A percentile compares a stretch with the other conserved stretches of the same genome.
Evolutionary conservation across 805 yeast species (phyloP).

Genomic region (Zygoascus ofunaensis): DNA sequence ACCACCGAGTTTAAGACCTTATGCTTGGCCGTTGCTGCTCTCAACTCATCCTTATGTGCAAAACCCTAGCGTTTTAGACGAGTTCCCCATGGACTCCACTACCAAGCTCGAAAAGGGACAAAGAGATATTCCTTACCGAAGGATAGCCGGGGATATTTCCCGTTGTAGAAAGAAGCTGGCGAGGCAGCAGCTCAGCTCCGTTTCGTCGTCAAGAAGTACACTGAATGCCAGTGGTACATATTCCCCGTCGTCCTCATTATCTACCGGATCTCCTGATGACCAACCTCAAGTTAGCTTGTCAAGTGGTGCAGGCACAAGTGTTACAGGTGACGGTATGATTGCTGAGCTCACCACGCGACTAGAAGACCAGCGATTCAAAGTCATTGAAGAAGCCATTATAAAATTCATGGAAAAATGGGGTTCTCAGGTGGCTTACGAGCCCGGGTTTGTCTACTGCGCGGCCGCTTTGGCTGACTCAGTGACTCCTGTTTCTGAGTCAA

Average conservation of each 20-base stretch:
- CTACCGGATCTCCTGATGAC: conserved; percentile 1
- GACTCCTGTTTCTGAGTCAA: conserved; percentile 44
- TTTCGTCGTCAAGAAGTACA: conserved; percentile 5
- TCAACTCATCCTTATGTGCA: conserved; percentile 79
- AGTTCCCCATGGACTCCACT: conserved; percentile 23
- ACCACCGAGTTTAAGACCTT: conserved; percentile 70
- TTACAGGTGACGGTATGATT: not conserved
- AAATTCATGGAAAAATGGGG: conserved; percentile 76
- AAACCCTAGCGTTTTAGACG: conserved; percentile 65
- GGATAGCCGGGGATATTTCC: conserved; percentile 27
- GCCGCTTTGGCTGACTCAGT: conserved; percentile 83
- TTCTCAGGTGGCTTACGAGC: conserved; percentile 61
- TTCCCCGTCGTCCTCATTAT: conserved; percentile 3
- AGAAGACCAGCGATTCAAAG: conserved; percentile 15
- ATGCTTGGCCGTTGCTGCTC: conserved; percentile 77
- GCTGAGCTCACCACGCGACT: conserved; percentile 4
- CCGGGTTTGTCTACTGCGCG: conserved; percentile 83
- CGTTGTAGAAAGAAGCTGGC: conserved; percentile 19
- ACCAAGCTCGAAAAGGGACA: conserved; percentile 4
- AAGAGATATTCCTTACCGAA: conserved; percentile 20
- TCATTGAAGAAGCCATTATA: conserved; percentile 49
- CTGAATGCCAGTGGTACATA: not conserved
- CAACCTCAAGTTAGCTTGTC: too few relatives aligned
- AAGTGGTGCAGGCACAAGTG: not conserved
- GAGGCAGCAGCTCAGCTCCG: conserved; percentile 1